These are phyloP conservation scores for Backusella luteola DNA, from an alignment of 192 early-diverging fungal genomes.

Conservation along the genomic window DNA sequence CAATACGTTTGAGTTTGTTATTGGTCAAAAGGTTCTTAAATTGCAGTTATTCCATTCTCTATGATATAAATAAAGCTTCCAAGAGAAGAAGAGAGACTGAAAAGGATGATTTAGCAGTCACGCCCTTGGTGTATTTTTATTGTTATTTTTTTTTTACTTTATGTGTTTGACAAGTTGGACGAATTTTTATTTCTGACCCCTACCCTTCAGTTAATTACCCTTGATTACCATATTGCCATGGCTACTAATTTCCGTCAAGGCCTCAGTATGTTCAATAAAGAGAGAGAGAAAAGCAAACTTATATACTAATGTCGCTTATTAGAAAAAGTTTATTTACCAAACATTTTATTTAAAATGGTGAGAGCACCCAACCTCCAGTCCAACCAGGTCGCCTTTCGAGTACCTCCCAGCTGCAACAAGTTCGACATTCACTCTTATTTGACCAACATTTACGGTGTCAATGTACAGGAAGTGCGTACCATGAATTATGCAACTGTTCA, in stretches of 20 bases:
- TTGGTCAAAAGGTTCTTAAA: too few species aligned
- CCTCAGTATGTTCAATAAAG: slow-evolving; percentile 22
- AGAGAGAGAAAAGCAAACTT: not conserved
- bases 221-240: slow-evolving; percentile 6
- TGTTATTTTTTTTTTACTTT: not conserved
- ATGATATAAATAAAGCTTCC: too few species aligned
- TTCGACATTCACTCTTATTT: slow-evolving; percentile 90
- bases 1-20: too few species aligned
- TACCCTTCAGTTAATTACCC: not conserved
- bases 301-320: not conserved
- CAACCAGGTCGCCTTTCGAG: slow-evolving; percentile 89
- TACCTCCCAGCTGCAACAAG: slow-evolving; percentile 90
- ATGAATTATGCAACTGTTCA: slow-evolving; percentile 76
- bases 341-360: slow-evolving; percentile 79
- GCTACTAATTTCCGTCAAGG: slow-evolving; percentile 25
- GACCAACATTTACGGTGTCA: slow-evolving; percentile 78
- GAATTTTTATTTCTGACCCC: slow-evolving; percentile 1
- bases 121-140: not conserved
- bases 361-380: slow-evolving; percentile 70
- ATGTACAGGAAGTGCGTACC: slow-evolving; percentile 84
- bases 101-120: not conserved
- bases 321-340: slow-evolving; percentile 83
- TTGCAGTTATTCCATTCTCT: too few species aligned
- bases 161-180: not conserved
- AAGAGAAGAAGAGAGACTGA: not conserved